A percentile compares a stretch with the other conserved stretches of the same genome.
Conservation (phyloP, 768 basidiomycete species). For the Rhizopogon vinicolor region DNA sequence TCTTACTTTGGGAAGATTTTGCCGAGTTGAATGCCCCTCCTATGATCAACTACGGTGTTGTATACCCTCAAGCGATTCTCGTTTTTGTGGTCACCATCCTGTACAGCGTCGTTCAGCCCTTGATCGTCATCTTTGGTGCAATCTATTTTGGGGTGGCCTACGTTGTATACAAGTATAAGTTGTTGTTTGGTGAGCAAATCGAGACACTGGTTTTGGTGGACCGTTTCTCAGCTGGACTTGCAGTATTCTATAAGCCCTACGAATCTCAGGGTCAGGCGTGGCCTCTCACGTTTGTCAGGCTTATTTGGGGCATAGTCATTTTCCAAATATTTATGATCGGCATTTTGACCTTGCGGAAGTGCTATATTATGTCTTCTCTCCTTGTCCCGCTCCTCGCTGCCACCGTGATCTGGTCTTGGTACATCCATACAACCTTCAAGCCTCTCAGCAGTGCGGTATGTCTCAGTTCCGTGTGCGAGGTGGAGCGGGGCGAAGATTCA, state of each 20-base stretch:
- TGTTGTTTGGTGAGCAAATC: conserved; percentile 74
- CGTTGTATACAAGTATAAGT: conserved; percentile 97
- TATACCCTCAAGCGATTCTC: conserved; percentile 95
- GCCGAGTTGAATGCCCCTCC: conserved; percentile 97
- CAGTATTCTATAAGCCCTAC: conserved; percentile 98
- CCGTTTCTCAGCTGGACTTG: not conserved
- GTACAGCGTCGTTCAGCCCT: conserved; percentile 93
- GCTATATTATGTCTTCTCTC: conserved; percentile 52
- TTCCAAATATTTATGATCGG: conserved; percentile 98
- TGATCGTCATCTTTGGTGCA: conserved; percentile 93
- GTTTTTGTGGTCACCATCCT: conserved; percentile 93
- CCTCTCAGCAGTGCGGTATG: conserved; percentile 81
- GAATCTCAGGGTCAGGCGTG: conserved; percentile 97
- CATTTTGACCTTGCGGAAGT: conserved; percentile 72
- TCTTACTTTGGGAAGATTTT: conserved; percentile 55
- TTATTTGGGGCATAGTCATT: conserved; percentile 89
- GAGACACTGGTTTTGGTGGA: not conserved
- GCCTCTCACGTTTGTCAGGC: conserved; percentile 90
- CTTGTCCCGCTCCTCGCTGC: conserved; percentile 73
- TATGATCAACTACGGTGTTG: conserved; percentile 95
- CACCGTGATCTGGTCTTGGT: conserved; percentile 81
- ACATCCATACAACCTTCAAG: conserved; percentile 59
- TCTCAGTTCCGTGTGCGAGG: conserved; percentile 83
- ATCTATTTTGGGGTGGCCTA: conserved; percentile 96
- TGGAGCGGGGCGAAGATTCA: conserved; percentile 84